Percentiles rank a stretch among this genome's conserved stretches.
Conservation (phyloP, 2,329 filamentous ascomycete genomes). For the Ophiostoma perfectum region DNA sequence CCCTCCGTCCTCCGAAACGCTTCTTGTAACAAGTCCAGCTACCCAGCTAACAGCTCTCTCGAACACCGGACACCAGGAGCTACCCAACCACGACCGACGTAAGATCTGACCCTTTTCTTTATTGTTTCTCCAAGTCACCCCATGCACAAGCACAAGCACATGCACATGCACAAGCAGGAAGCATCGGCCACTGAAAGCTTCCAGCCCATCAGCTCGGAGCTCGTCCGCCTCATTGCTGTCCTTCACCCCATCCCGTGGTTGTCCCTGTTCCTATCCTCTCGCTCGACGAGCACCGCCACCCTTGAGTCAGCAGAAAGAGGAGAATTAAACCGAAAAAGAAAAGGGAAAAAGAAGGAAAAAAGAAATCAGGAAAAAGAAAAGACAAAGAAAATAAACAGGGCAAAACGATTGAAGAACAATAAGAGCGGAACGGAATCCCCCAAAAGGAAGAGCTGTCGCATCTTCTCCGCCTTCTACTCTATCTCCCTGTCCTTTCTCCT, state of each 20-base stretch:
- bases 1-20: conserved; percentile 10
- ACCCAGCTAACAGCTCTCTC: neutral
- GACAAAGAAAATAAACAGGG: conserved; percentile 12
- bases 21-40: conserved; percentile 12
- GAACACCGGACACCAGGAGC: conserved; percentile 2
- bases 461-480: conserved; percentile 8
- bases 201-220: conserved; percentile 1
- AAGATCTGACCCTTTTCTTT: conserved; percentile 5
- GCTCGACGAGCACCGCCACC: neutral
- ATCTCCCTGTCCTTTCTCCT: conserved; percentile 7
- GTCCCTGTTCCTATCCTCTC: neutral
- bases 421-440: neutral
- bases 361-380: neutral
- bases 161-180: neutral
- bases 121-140: neutral
- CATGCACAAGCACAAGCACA: neutral
- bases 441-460: conserved; percentile 8
- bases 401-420: conserved; percentile 1
- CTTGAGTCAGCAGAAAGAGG: neutral
- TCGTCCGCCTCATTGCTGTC: neutral
- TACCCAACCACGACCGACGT: conserved; percentile 12
- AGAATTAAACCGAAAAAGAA: neutral
- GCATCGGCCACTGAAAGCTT: neutral
- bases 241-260: neutral
- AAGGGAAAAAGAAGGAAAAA: neutral